Conservation (phyloP, 441 rosid species). For the Bocquillonia castaneifolia region DNA sequence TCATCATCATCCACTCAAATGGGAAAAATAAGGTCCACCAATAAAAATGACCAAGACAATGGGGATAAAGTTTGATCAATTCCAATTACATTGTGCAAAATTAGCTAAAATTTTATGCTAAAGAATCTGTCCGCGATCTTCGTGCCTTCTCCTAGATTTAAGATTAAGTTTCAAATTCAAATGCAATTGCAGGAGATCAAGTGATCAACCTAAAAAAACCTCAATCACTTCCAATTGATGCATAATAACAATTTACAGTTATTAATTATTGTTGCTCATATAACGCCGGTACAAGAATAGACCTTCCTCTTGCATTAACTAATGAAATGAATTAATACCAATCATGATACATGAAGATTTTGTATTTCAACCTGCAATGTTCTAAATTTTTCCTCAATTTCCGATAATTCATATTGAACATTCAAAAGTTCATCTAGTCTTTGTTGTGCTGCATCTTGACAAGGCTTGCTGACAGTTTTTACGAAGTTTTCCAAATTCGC, state of each 20-base stretch:
- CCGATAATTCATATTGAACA: conserved; percentile 51
- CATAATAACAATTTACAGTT: neutral
- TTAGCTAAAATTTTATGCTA: neutral
- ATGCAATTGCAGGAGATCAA: neutral
- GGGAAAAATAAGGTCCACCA: neutral
- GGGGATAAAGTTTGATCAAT: conserved; percentile 14
- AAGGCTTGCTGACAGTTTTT: conserved; percentile 57
- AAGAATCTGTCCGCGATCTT: neutral
- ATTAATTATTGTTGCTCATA: neutral
- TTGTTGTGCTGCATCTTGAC: conserved; percentile 63
- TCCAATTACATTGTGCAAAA: conserved; percentile 7
- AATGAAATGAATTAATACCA: neutral
- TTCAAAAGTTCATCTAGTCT: conserved; percentile 51
- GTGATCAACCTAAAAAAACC: too few species aligned
- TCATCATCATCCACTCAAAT: neutral
- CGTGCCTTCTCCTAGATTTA: too few species aligned
- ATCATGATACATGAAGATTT: conserved; percentile 61
- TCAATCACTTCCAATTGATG: neutral
- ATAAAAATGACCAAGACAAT: conserved; percentile 8
- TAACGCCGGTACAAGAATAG: neutral
- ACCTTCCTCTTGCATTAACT: neutral
- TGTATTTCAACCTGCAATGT: conserved; percentile 62
- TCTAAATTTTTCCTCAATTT: conserved; percentile 39
- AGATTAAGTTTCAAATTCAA: too few species aligned
- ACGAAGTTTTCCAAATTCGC: conserved; percentile 50